These are phyloP conservation scores for Conringia planisiliqua DNA, from an alignment of 345 rosid species.

Conservation along the genomic window DNA sequence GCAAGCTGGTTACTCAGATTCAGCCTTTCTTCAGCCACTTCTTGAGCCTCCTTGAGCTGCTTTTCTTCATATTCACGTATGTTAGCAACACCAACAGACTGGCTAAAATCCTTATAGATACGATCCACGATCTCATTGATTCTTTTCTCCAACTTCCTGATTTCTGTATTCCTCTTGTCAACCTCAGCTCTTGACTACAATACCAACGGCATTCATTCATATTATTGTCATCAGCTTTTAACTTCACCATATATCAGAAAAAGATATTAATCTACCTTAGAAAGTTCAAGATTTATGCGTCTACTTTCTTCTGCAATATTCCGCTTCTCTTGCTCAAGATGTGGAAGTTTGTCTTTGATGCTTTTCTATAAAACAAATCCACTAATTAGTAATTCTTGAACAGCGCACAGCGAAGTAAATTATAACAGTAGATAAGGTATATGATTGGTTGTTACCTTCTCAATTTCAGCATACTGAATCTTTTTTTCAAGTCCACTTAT, in stretches of 20 bases:
- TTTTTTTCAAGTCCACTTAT: constrained; percentile 95
- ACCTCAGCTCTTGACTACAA: constrained; percentile 64
- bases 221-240: constrained; percentile 9
- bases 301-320: constrained; percentile 61
- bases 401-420: neutral
- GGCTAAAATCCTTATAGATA: constrained; percentile 74
- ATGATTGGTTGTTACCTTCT: constrained; percentile 54
- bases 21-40: constrained; percentile 89
- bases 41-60: constrained; percentile 85
- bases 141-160: constrained; percentile 74
- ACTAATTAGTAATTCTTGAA: constrained; percentile 1
- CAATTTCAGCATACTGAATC: constrained; percentile 94
- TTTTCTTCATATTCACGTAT: constrained; percentile 97
- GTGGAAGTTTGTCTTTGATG: constrained; percentile 74
- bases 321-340: constrained; percentile 68
- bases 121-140: constrained; percentile 86
- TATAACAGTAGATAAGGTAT: neutral
- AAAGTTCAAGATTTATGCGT: constrained; percentile 62
- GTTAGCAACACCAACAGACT: constrained; percentile 76
- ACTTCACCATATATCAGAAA: constrained; percentile 14
- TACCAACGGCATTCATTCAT: constrained; percentile 16
- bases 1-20: constrained; percentile 86
- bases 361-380: constrained; percentile 59
- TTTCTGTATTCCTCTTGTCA: constrained; percentile 58
- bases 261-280: constrained; percentile 48